Percentiles rank a stretch among this genome's conserved stretches.
Evolutionary conservation across 1,139 yeast genomes (phyloP).

Genomic region (Hansenula sp.): DNA sequence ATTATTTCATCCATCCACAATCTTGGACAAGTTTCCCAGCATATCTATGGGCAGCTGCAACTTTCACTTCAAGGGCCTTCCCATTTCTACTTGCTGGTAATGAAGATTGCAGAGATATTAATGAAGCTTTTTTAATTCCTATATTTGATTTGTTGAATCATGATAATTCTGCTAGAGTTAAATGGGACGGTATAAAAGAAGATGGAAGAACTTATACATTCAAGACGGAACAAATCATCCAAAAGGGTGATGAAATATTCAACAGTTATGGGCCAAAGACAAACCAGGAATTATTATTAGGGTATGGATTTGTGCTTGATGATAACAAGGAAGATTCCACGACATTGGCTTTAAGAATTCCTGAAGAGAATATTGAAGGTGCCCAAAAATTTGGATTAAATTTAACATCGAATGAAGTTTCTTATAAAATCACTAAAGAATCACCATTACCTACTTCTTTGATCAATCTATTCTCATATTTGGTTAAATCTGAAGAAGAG

Average conservation of each 20-base stretch:
- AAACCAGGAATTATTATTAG: constrained; percentile 60
- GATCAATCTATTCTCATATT: constrained; percentile 46
- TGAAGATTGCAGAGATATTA: constrained; percentile 28
- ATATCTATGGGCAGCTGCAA: constrained; percentile 71
- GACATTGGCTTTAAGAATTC: constrained; percentile 50
- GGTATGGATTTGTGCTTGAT: constrained; percentile 66
- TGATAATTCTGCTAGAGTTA: constrained; percentile 53
- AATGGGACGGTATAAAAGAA: constrained; percentile 46
- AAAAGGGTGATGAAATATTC: constrained; percentile 47
- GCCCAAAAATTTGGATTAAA: constrained; percentile 37
- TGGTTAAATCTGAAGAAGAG: constrained; percentile 46
- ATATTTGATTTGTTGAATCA: constrained; percentile 78
- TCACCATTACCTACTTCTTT: constrained; percentile 42
- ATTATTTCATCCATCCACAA: constrained; percentile 19
- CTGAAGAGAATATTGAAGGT: constrained; percentile 26
- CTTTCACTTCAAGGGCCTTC: constrained; percentile 74
- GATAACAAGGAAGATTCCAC: constrained; percentile 62
- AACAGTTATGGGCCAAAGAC: constrained; percentile 89
- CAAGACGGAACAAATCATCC: constrained; percentile 23
- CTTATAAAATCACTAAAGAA: constrained; percentile 30
- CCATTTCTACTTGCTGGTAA: constrained; percentile 50
- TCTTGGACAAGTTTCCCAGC: constrained; percentile 60
- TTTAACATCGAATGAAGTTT: constrained; percentile 36
- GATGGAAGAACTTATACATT: constrained; percentile 27
- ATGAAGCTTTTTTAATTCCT: constrained; percentile 72